Evolutionary conservation across 2,329 filamentous ascomycete genomes (phyloP).

Genomic region (Calcarisporium arbuscula): DNA sequence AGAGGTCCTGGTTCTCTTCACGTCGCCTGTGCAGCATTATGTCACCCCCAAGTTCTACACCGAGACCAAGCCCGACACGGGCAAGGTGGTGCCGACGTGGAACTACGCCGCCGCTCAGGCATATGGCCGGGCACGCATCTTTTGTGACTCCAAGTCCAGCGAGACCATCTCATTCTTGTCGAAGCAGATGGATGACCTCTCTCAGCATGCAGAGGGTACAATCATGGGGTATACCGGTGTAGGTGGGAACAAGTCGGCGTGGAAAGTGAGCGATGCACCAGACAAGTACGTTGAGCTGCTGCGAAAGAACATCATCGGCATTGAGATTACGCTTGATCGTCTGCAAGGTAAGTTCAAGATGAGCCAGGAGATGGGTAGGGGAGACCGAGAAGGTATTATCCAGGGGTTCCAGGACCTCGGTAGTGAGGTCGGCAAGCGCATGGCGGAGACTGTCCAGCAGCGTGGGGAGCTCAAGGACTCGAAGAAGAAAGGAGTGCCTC

Average conservation of each 20-base stretch:
- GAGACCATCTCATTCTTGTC: slow-evolving; percentile 42
- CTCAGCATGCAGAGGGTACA: slow-evolving; percentile 40
- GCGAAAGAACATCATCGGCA: slow-evolving; percentile 53
- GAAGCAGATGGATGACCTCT: slow-evolving; percentile 47
- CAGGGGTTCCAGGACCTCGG: slow-evolving; percentile 42
- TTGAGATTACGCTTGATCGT: slow-evolving; percentile 50
- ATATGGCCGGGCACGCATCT: slow-evolving; percentile 52
- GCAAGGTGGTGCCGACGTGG: slow-evolving; percentile 66
- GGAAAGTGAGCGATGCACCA: slow-evolving; percentile 54
- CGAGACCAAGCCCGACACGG: slow-evolving; percentile 56
- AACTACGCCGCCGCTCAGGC: slow-evolving; percentile 61
- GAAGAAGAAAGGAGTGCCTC: no score
- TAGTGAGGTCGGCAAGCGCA: slow-evolving; percentile 21
- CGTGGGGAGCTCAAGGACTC: slow-evolving; percentile 20
- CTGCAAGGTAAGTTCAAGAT: slow-evolving; percentile 61
- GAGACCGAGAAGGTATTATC: slow-evolving; percentile 50
- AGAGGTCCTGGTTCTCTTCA: slow-evolving; percentile 60
- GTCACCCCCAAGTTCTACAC: slow-evolving; percentile 64
- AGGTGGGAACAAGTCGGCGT: slow-evolving; percentile 28
- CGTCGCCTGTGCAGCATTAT: slow-evolving; percentile 51
- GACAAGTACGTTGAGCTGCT: slow-evolving; percentile 48
- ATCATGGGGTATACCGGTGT: slow-evolving; percentile 50
- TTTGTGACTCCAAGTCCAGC: slow-evolving; percentile 39
- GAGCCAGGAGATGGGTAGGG: slow-evolving; percentile 52
- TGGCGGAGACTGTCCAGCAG: slow-evolving; percentile 25